Base-by-base conservation (phyloP, 2,329 filamentous ascomycete genomes). In the Rhinocladiella mackenziei region DNA sequence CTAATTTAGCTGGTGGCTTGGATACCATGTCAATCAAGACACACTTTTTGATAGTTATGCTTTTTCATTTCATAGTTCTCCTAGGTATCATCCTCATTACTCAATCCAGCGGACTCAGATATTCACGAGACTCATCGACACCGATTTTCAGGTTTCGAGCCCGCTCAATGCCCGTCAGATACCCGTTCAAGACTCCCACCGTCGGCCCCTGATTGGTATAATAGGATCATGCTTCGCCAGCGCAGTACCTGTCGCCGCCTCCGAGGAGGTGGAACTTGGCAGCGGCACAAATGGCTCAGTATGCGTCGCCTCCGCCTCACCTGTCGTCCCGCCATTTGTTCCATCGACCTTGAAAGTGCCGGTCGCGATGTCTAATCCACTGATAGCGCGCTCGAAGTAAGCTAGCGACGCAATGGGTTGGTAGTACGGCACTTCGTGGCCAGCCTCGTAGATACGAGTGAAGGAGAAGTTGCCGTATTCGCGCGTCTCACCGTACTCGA, bases 401-500 rank as follows among this genome's bases (percentile, higher is more conserved):
- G 75, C 72, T 45, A 81, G 71, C 2, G 76, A 67, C 3, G 78
- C 78, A 57, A 76, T 68, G 9, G 79, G 80, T 63, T 83, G 79
- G 58, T 78, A 79, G 40, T 72, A 75, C 0, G 78, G 72, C 1
- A 81, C 74, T 39, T 78, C 73, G 56, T 85, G 81, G 1, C 82
- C 81, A 11, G 80, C 73, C 56, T 84, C 76, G 60, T 81, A 84
- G 35, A 85, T 71, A 5, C 81, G 73, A 41, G 77, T 78, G 60
- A 85, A 85, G 11, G 75, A 80, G 41, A 85, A 74, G 55, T 89
- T 89, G 8, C 83, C 86, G 56, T 79, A 86, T 62, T 92, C 85
- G 3, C 86, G 77, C 0, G 87, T 85, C 43, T 78, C 76, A 14
- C 86, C 87, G 78, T 85, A 58, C 81, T 77, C 63, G 5, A 75